phyloP scores from a whole-genome alignment of 768 basidiomycete species.

The Rhizopogon vulgaris region DNA sequence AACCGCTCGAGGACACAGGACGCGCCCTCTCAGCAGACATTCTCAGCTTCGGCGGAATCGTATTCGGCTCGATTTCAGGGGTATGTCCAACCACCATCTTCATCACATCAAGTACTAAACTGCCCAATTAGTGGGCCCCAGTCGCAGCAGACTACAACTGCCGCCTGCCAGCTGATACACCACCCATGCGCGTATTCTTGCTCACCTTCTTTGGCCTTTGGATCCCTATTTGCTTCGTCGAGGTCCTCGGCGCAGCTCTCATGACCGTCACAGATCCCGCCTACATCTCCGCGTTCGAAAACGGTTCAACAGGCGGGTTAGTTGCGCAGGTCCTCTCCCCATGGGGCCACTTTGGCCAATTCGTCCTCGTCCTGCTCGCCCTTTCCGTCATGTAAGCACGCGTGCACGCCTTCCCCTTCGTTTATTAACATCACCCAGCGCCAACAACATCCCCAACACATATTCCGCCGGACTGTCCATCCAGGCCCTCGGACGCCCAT shows the following conservation, averaged over 20 bases:
- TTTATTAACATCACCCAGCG: slow-evolving; percentile 13
- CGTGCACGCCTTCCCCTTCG: background rate
- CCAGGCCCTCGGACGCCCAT: slow-evolving; percentile 37
- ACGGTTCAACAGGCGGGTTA: slow-evolving; percentile 38
- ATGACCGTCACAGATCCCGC: slow-evolving; percentile 35
- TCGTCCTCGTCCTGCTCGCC: slow-evolving; percentile 36
- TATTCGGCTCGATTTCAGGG: slow-evolving; percentile 42
- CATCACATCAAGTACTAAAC: background rate
- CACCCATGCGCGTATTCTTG: slow-evolving; percentile 37
- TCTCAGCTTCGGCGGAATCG: slow-evolving; percentile 45
- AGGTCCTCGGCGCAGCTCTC: slow-evolving; percentile 30
- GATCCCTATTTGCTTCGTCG: slow-evolving; percentile 38
- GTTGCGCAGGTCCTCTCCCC: slow-evolving; percentile 38
- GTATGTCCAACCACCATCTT: slow-evolving; percentile 15
- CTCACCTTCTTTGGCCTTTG: slow-evolving; percentile 46
- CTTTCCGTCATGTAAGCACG: slow-evolving; percentile 33
- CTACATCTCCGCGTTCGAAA: slow-evolving; percentile 35
- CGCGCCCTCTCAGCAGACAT: slow-evolving; percentile 32
- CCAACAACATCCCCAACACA: slow-evolving; percentile 37
- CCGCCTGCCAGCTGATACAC: slow-evolving; percentile 38
- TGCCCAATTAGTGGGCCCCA: slow-evolving; percentile 34
- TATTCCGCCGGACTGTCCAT: slow-evolving; percentile 43
- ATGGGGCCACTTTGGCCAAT: slow-evolving; percentile 37
- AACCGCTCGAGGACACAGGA: slow-evolving; percentile 37
- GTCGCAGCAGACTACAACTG: slow-evolving; percentile 53